These are phyloP conservation scores for Blastobotrys attinorum DNA, from an alignment of 805 yeast species.

Conservation along the genomic window DNA sequence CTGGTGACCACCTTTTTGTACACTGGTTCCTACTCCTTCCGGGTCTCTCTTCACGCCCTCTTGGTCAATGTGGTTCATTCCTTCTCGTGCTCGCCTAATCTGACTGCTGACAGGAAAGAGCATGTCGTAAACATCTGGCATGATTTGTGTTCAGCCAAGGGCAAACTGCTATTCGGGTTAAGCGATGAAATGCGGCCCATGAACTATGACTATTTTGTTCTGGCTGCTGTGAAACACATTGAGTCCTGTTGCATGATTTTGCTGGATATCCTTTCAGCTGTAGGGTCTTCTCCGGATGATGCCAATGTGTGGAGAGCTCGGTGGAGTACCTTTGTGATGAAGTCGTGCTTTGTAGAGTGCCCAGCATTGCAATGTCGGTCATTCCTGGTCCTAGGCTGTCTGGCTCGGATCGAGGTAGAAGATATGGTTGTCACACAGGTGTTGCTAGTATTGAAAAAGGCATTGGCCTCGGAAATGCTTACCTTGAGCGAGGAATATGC, in stretches of 20 bases:
- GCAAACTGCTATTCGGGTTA: constrained; percentile 20
- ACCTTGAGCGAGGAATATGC: constrained; percentile 30
- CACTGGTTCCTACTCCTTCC: constrained; percentile 46
- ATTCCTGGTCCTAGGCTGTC: constrained; percentile 61
- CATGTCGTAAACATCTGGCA: constrained; percentile 38
- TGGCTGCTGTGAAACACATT: constrained; percentile 17
- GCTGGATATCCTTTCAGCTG: constrained; percentile 16
- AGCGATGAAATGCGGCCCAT: constrained; percentile 16
- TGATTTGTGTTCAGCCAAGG: constrained; percentile 18
- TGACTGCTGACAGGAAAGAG: constrained; percentile 34
- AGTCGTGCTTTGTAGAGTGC: constrained; percentile 37
- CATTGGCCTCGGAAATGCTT: constrained; percentile 17
- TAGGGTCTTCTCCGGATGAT: constrained; percentile 16
- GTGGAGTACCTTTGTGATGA: constrained; percentile 18
- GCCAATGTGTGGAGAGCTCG: constrained; percentile 22
- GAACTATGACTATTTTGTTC: constrained; percentile 14
- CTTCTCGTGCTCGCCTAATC: constrained; percentile 46
- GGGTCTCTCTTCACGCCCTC: constrained; percentile 52
- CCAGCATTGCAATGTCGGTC: constrained; percentile 30
- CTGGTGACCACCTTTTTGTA: constrained; percentile 53
- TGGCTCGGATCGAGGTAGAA: constrained; percentile 55
- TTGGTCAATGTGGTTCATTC: constrained; percentile 64
- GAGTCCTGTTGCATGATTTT: constrained; percentile 18
- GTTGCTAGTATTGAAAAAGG: constrained; percentile 13
- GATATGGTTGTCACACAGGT: constrained; percentile 42